Conservation (phyloP, 805 yeast species). For the Candida oleophila region DNA sequence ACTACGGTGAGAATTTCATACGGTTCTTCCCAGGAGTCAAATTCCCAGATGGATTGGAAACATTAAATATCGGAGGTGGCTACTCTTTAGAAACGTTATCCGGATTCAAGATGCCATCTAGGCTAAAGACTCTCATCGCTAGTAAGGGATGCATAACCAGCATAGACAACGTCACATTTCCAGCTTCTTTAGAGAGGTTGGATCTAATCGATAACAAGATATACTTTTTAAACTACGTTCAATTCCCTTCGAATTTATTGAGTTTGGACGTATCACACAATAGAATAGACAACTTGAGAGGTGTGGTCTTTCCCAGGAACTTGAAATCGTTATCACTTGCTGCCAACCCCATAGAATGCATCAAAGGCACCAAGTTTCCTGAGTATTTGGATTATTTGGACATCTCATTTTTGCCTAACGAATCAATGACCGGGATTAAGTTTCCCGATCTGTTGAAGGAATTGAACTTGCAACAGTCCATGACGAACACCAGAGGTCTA, state of each 20-base stretch:
- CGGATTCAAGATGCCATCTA: slow-evolving; percentile 39
- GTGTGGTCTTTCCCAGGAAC: slow-evolving; percentile 35
- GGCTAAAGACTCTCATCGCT: slow-evolving; percentile 28
- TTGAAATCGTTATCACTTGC: slow-evolving; percentile 30
- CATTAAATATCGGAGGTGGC: slow-evolving; percentile 40
- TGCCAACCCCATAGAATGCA: slow-evolving; percentile 41
- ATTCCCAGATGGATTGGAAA: slow-evolving; percentile 37
- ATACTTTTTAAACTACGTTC: slow-evolving; percentile 38
- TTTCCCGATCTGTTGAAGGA: slow-evolving; percentile 39
- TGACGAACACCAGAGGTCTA: slow-evolving; percentile 45
- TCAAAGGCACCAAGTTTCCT: slow-evolving; percentile 41
- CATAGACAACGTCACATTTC: slow-evolving; percentile 37
- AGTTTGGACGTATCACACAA: slow-evolving; percentile 38
- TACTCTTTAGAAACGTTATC: slow-evolving; percentile 36
- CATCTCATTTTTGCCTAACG: slow-evolving; percentile 43
- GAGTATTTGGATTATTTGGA: slow-evolving; percentile 36
- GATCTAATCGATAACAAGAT: slow-evolving; percentile 36
- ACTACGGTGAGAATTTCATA: slow-evolving; percentile 37
- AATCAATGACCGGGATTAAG: slow-evolving; percentile 46
- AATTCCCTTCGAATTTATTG: slow-evolving; percentile 31
- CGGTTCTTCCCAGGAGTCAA: slow-evolving; percentile 38
- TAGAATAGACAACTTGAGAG: slow-evolving; percentile 37
- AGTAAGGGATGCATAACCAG: slow-evolving; percentile 32
- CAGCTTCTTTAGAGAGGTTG: slow-evolving; percentile 30
- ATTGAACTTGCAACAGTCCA: slow-evolving; percentile 41